phyloP scores from a whole-genome alignment of 1,284 basidiomycete species.

The Cystobasidium sp. region DNA sequence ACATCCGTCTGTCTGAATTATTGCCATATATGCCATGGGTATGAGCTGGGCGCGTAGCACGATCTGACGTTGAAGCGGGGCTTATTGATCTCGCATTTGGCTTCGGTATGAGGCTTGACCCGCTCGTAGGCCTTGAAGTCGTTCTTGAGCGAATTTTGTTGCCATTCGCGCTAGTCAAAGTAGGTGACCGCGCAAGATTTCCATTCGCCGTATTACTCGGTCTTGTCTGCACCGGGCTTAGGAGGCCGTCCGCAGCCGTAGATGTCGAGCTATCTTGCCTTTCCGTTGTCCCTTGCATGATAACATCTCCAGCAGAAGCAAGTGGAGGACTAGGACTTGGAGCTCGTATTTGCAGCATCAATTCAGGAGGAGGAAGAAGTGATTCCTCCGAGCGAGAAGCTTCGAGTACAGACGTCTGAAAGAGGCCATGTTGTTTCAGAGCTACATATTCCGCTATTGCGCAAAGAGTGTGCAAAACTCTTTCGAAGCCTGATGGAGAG shows the following conservation, averaged over 20 bases:
- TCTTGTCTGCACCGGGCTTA: neutral
- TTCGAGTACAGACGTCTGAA: slow-evolving; percentile 23
- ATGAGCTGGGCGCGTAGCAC: neutral
- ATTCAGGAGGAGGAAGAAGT: slow-evolving; percentile 13
- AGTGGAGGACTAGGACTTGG: slow-evolving; percentile 22
- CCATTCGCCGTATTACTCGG: neutral
- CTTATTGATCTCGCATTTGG: neutral
- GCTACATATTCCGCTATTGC: slow-evolving; percentile 46
- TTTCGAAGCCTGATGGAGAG: slow-evolving; percentile 29
- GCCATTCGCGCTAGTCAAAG: slow-evolving; percentile 20
- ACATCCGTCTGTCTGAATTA: slow-evolving; percentile 39
- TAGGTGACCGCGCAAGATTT: slow-evolving; percentile 7
- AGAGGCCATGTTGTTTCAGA: slow-evolving; percentile 46
- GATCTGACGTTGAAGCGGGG: neutral
- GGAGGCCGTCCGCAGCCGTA: neutral
- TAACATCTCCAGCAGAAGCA: neutral
- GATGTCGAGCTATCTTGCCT: too few relatives aligned
- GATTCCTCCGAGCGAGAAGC: slow-evolving; percentile 36
- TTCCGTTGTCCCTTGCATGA: neutral
- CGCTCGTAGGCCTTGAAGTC: slow-evolving; percentile 1
- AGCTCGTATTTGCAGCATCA: slow-evolving; percentile 17
- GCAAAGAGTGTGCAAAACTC: slow-evolving; percentile 42
- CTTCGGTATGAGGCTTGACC: neutral
- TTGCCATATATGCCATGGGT: slow-evolving; percentile 43
- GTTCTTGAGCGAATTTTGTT: slow-evolving; percentile 42